These are phyloP conservation scores for Phellopilus nigrolimitatus DNA, from an alignment of 1,284 basidiomycete genomes.

Conservation along the genomic window DNA sequence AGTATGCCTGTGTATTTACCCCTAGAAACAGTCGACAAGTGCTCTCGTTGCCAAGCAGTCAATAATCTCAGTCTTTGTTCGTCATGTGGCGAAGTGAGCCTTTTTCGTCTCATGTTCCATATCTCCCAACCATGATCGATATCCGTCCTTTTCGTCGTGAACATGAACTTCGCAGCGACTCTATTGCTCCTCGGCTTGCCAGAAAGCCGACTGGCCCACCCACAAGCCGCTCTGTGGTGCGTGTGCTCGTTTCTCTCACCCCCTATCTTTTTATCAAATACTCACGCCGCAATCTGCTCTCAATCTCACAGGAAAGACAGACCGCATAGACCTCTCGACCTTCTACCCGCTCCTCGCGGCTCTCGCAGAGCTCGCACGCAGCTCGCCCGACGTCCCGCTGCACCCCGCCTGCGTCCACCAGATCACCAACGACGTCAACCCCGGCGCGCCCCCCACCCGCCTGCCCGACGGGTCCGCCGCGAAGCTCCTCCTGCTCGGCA, in stretches of 20 bases:
- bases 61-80: too few species aligned
- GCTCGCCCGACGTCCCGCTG: constrained; percentile 23
- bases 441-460: constrained; percentile 20
- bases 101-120: too few species aligned
- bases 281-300: background rate
- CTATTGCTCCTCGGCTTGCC: background rate
- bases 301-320: constrained; percentile 27
- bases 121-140: too few species aligned
- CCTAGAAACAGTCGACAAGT: too few species aligned
- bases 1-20: too few species aligned
- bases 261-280: background rate
- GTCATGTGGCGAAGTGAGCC: too few species aligned
- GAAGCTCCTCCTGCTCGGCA: constrained; percentile 33
- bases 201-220: background rate
- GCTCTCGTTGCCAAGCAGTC: too few species aligned
- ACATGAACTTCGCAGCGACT: background rate
- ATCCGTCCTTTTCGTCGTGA: too few species aligned
- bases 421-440: constrained; percentile 33
- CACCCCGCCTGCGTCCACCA: constrained; percentile 32
- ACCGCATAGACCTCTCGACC: constrained; percentile 32
- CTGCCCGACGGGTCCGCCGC: constrained; percentile 32
- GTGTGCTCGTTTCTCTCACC: background rate
- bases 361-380: constrained; percentile 28
- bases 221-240: background rate
- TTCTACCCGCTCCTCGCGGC: constrained; percentile 38